Conservation (phyloP, 768 basidiomycete species). For the Hemileccinum impolitum region DNA sequence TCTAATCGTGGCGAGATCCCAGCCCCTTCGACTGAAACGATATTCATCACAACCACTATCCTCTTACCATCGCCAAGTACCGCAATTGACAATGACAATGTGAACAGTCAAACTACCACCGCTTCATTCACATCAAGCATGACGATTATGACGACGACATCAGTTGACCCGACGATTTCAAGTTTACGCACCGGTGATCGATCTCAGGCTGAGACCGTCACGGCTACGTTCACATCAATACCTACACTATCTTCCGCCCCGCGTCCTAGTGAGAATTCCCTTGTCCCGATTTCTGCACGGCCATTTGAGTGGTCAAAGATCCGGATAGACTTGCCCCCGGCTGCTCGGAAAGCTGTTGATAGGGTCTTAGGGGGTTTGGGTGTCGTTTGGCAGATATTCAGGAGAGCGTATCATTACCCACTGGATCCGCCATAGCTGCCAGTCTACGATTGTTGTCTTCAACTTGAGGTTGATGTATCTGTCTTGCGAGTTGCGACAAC, state of each 20-base stretch:
- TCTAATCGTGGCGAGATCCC: slow-evolving; percentile 6
- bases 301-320: slow-evolving; percentile 31
- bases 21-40: slow-evolving; percentile 18
- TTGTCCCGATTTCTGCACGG: slow-evolving; percentile 14
- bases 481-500: too few species aligned
- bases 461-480: slow-evolving; percentile 7
- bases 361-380: slow-evolving; percentile 25
- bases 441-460: slow-evolving; percentile 9
- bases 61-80: slow-evolving; percentile 10
- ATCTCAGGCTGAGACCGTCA: slow-evolving; percentile 13
- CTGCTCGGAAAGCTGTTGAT: slow-evolving; percentile 22
- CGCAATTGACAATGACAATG: background rate
- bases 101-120: slow-evolving; percentile 4
- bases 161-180: slow-evolving; percentile 2
- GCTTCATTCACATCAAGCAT: slow-evolving; percentile 2
- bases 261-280: slow-evolving; percentile 16
- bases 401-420: slow-evolving; percentile 34
- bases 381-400: slow-evolving; percentile 29
- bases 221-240: slow-evolving; percentile 6
- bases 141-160: slow-evolving; percentile 9
- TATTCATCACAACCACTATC: slow-evolving; percentile 31
- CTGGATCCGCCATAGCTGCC: slow-evolving; percentile 30
- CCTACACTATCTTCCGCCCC: slow-evolving; percentile 14
- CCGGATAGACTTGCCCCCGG: slow-evolving; percentile 23
- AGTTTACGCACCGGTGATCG: slow-evolving; percentile 7